phyloP scores from a whole-genome alignment of 2,329 filamentous ascomycete species.

The Apiospora rasikravindrae region DNA sequence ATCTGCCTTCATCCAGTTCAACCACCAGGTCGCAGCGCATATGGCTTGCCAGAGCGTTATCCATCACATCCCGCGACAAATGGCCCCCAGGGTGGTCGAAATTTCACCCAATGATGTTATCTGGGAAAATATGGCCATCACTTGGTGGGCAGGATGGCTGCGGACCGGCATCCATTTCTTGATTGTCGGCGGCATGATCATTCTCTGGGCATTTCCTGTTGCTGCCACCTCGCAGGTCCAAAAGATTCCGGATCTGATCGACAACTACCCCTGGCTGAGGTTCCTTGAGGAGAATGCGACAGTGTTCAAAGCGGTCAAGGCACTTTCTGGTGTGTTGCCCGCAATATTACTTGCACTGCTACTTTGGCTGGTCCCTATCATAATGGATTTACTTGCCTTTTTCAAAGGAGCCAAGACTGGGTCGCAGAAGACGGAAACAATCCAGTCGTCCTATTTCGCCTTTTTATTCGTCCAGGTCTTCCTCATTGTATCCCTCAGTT shows the following conservation, averaged over 20 bases:
- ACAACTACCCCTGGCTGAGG: conserved; percentile 68
- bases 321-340: conserved; percentile 85
- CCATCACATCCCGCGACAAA: conserved; percentile 90
- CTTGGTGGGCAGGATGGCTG: conserved; percentile 90
- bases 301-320: conserved; percentile 65
- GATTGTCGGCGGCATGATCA: conserved; percentile 74
- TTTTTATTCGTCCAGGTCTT: conserved; percentile 97
- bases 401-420: conserved; percentile 85
- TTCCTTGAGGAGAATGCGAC: conserved; percentile 68
- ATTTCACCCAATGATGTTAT: conserved; percentile 91
- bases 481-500: conserved; percentile 86
- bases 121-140: conserved; percentile 97
- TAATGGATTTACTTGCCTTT: conserved; percentile 74
- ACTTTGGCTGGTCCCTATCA: conserved; percentile 79
- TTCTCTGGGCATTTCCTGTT: conserved; percentile 91
- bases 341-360: conserved; percentile 77
- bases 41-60: conserved; percentile 96
- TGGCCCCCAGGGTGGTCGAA: conserved; percentile 91
- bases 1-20: conserved; percentile 98
- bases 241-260: conserved; percentile 68
- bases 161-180: conserved; percentile 69
- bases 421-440: conserved; percentile 77
- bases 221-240: conserved; percentile 86
- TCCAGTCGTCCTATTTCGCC: conserved; percentile 90
- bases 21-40: conserved; percentile 94